Evolutionary conservation across 2,329 filamentous ascomycete genomes (phyloP), one percentile per base, ranked within the genome.

Genomic region (Diplodia mutila): DNA sequence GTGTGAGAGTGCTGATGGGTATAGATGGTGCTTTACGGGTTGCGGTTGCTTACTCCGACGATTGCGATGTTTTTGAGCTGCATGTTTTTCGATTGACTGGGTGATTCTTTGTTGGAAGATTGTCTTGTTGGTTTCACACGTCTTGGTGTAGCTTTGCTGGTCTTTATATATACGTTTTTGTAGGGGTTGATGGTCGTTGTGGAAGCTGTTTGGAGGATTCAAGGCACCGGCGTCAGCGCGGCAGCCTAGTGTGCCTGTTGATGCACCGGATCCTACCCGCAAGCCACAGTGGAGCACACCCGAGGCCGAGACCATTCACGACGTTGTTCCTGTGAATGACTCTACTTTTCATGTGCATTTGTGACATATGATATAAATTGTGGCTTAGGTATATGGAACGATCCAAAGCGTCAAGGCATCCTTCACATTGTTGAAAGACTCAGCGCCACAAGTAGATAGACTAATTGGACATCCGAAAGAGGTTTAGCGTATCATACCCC

Each of bases 1-100:
- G 12, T 63, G 71, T 29, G 32, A 34, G 32, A 8, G 7, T 29
- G 29, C 3, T 29, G 32, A 8, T 34, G 54, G 70, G 9, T 49
- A 11, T 37, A 27, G 42, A 1, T 48, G 25, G 23, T 54, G 18
- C 16, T 51, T 51, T 25, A 12, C 6, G 18, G 25, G 25, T 23
- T 46, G 18, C 6, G 37, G 39, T 5, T 25, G 70, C 72, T 37
- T 74, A 78, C 76, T 21, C 77, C 77, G 16, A 78, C 71, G n/a
- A 79, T 72, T 11, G 73, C 73, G 46, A 79, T 75, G 54, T 73
- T 75, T 55, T 76, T 78, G n/a, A 78, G 67, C 46, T 78, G 71
- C 76, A 77, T 79, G 53, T 37, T 67, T 55, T 37, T 29, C n/a
- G 4, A n/a, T n/a, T n/a, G 52, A 3, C 5, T 54, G 8, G 27